These are phyloP conservation scores for Mycena pura DNA, from an alignment of 768 basidiomycete species.

Conservation along the genomic window DNA sequence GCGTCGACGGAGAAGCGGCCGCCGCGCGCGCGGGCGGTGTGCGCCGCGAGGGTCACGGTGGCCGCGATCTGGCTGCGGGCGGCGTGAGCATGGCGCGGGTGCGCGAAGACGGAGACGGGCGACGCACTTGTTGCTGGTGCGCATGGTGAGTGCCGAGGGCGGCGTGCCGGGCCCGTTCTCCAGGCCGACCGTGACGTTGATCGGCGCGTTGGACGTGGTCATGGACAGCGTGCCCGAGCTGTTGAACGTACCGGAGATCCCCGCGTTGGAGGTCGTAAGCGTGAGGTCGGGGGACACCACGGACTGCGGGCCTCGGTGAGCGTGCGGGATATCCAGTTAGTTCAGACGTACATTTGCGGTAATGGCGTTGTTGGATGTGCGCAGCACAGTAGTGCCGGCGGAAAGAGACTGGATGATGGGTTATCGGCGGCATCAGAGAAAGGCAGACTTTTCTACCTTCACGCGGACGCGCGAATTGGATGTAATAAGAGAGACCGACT, in stretches of 20 bases:
- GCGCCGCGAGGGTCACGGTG: background rate
- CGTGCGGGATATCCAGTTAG: background rate
- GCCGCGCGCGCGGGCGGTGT: slow-evolving; percentile 12
- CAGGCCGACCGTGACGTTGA: slow-evolving; percentile 41
- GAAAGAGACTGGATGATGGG: background rate
- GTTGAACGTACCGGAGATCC: slow-evolving; percentile 44
- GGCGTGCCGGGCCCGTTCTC: slow-evolving; percentile 16
- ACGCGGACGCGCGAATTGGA: slow-evolving; percentile 11
- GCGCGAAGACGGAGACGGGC: background rate
- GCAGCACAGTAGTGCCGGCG: background rate
- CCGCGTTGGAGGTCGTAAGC: slow-evolving; percentile 40
- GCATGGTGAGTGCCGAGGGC: background rate
- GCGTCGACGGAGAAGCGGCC: slow-evolving; percentile 41
- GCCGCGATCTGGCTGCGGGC: background rate
- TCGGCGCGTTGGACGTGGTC: slow-evolving; percentile 37
- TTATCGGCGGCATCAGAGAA: background rate
- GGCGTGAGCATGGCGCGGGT: background rate
- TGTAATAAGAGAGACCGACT: background rate
- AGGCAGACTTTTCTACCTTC: background rate
- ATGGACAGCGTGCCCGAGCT: slow-evolving; percentile 36
- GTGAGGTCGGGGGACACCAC: slow-evolving; percentile 32
- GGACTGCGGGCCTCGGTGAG: slow-evolving; percentile 27
- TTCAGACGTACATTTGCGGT: background rate
- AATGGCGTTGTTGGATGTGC: slow-evolving; percentile 15
- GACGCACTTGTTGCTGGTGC: slow-evolving; percentile 14